Evolutionary conservation across 345 rosid species (phyloP).

Genomic region (Gynandropsis gynandra): DNA sequence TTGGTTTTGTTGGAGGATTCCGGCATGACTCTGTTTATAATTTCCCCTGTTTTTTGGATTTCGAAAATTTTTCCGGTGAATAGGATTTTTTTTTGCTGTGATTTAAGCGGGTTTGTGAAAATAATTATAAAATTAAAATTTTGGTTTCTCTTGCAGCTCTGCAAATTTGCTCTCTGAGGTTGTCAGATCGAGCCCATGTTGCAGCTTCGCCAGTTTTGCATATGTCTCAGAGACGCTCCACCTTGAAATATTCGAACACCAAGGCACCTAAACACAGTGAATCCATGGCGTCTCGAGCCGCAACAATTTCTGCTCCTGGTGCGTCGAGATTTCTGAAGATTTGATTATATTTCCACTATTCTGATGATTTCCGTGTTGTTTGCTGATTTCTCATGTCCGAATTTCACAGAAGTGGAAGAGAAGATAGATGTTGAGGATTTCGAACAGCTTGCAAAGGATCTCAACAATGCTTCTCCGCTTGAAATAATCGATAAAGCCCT

Average conservation of each 20-base stretch:
- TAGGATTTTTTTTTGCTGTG: neutral
- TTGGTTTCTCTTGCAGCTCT: conserved; percentile 34
- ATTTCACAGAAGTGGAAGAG: conserved; percentile 50
- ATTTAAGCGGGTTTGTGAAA: neutral
- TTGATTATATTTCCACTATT: neutral
- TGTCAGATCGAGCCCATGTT: conserved; percentile 36
- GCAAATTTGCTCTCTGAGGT: conserved; percentile 49
- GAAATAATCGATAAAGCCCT: conserved; percentile 89
- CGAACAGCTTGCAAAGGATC: conserved; percentile 50
- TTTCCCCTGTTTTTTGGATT: neutral
- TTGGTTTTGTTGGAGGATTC: neutral
- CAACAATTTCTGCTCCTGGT: conserved; percentile 63
- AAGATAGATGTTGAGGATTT: conserved; percentile 53
- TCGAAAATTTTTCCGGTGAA: neutral
- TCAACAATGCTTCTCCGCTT: conserved; percentile 70
- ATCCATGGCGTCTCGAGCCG: conserved; percentile 44
- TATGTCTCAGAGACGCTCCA: conserved; percentile 35
- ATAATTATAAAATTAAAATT: neutral
- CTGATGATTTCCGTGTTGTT: neutral
- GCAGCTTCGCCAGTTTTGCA: conserved; percentile 24
- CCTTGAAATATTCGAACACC: conserved; percentile 37
- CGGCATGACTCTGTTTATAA: neutral
- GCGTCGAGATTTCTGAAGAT: neutral
- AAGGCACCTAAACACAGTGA: conserved; percentile 40
- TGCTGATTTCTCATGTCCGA: conserved; percentile 7